A percentile compares a stretch with the other conserved stretches of the same genome.
Evolutionary conservation across 73 alveolate genomes (phyloP).

Genomic region (Paramecium biaurelia): DNA sequence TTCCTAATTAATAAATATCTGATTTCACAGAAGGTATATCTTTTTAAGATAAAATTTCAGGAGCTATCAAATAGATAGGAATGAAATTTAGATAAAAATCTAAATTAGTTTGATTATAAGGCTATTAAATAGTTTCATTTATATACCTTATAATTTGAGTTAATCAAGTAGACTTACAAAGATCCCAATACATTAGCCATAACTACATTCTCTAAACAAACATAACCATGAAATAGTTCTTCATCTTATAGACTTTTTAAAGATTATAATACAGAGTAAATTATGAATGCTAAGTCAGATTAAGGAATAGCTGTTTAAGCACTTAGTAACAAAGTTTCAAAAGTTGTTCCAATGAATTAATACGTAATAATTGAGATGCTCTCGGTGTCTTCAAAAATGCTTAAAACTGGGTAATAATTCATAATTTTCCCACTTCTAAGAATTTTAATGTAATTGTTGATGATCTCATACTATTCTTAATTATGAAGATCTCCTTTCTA

Average conservation of each 20-base stretch:
- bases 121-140: neutral
- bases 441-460: neutral
- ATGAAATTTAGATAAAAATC: neutral
- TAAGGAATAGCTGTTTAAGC: neutral
- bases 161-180: neutral
- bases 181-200: neutral
- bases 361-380: neutral
- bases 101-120: neutral
- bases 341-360: neutral
- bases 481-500: neutral
- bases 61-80: neutral
- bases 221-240: slow-evolving; percentile 32
- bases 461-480: neutral
- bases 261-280: neutral
- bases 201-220: neutral
- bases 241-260: neutral
- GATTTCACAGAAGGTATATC: neutral
- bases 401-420: neutral
- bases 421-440: neutral
- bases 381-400: neutral
- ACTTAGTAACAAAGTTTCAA: neutral
- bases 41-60: neutral
- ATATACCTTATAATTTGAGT: neutral
- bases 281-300: neutral
- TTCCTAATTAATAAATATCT: slow-evolving; percentile 20